Conservation (phyloP, 129 eudicot genomes). For the Centaurea solstitialis region DNA sequence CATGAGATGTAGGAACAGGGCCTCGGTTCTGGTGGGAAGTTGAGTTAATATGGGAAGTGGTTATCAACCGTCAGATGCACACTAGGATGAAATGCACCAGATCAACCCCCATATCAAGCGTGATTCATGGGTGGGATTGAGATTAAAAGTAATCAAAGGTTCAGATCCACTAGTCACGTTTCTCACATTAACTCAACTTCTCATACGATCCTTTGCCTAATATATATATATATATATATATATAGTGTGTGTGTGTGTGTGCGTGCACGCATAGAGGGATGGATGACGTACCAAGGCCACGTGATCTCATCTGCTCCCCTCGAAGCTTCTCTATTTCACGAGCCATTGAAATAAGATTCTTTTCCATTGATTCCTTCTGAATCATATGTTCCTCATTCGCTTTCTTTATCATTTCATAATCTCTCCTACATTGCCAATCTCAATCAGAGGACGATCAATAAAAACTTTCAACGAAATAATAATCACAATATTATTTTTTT, state of each 20-base stretch:
- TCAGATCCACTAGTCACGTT: too few species aligned
- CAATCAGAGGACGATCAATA: neutral
- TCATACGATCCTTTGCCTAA: neutral
- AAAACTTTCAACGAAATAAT: neutral
- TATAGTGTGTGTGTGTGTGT: neutral
- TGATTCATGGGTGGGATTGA: too few species aligned
- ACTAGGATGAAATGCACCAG: too few species aligned
- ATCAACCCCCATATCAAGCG: too few species aligned
- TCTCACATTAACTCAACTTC: too few species aligned
- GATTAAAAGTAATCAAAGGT: too few species aligned
- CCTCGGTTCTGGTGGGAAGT: too few species aligned
- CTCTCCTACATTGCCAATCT: slow-evolving; percentile 51
- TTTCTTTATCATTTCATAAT: slow-evolving; percentile 70
- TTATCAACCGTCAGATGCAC: too few species aligned
- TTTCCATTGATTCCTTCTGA: slow-evolving; percentile 83
- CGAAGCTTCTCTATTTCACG: slow-evolving; percentile 90
- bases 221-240: too few species aligned
- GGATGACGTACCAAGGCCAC: slow-evolving; percentile 45
- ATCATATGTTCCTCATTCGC: slow-evolving; percentile 70
- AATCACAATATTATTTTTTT: neutral
- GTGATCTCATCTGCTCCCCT: slow-evolving; percentile 73
- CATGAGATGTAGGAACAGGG: neutral
- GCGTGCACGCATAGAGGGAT: neutral
- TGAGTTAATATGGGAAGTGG: too few species aligned
- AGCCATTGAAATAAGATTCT: slow-evolving; percentile 78